Evolutionary conservation across 1,284 basidiomycete genomes (phyloP), one percentile per base, ranked within the genome.

Genomic region (Heterobasidion irregulare): DNA sequence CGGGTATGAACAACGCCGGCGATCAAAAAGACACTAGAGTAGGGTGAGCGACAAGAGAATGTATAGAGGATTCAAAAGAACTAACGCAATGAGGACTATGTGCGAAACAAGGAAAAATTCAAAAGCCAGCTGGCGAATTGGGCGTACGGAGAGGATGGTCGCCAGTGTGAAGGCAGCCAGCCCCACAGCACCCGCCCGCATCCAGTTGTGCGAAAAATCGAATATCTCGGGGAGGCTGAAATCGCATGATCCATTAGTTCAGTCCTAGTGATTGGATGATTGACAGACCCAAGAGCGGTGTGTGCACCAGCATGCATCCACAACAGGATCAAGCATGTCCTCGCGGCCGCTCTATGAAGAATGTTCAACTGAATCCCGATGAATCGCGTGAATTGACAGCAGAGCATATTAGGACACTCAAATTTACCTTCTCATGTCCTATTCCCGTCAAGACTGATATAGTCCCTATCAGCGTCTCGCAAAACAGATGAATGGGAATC

Each of bases 31-130:
- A 70, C 61, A 26, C 70, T 72, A 41, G 45, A 56, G 53, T n/a
- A 18, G 41, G 9, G 52, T 49, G 18, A 12, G 18, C 48, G 36
- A 54, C 19, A 12, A 5, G 38, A 41, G 5, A 41, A 8, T 41
- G 12, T 6, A n/a, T 7, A n/a, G 38, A 41, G n/a, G 5, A 34
- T 7, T 15, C 15, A 49, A 34, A 16, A 7, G 43, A 8, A 46
- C 68, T 55, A 58, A 70, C 71, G 61, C 65, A 46, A 74, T 71
- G 43, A 77, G 65, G 41, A 70, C 56, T 56, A 78, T 74, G 62
- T 78, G 77, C n/a, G 68, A 62, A 48, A 76, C 57, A 16, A 78
- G 65, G 69, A 79, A 79, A 59, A 73, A 69, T 63, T 79, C 76
- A 65, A 76, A 78, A 53, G 72, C 65, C 35, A 64, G 60, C 34